A percentile compares a stretch with the other conserved stretches of the same genome.
phyloP scores from a whole-genome alignment of 139 green algal genomes.

The Micromonas commoda region DNA sequence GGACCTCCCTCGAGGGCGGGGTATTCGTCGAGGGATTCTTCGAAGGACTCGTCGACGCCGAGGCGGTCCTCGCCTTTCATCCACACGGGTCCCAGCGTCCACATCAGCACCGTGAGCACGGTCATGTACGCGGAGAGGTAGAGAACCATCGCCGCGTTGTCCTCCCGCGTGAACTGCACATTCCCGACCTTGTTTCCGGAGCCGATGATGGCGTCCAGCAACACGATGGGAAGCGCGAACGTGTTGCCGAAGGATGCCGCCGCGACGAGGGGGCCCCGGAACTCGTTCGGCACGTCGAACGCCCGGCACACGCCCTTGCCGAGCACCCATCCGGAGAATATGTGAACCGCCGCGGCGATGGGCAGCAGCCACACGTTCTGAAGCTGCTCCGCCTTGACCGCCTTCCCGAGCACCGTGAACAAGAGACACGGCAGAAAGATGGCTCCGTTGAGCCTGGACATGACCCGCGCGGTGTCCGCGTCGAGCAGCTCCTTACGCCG shows the following conservation, averaged over 20 bases:
- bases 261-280: not conserved
- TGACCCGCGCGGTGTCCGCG: not conserved
- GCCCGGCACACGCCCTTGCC: not conserved
- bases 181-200: not conserved
- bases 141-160: not conserved
- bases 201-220: not conserved
- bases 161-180: conserved; percentile 3
- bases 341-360: not conserved
- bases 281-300: not conserved
- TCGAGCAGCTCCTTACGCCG: not conserved
- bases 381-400: not conserved
- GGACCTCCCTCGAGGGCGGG: not conserved
- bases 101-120: conserved; percentile 1
- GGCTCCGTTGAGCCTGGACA: not conserved
- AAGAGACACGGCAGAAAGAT: conserved; percentile 11
- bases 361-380: conserved; percentile 6
- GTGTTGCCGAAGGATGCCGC: conserved; percentile 3
- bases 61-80: not conserved
- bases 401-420: not conserved
- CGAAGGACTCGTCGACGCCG: not conserved
- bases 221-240: conserved; percentile 6
- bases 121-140: conserved; percentile 8
- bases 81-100: not conserved
- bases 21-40: not conserved
- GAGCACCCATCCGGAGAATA: not conserved